Evolutionary conservation across 2,329 filamentous ascomycete species (phyloP), one percentile per base, ranked within the genome.

Genomic region (Ceratocystis smalleyi): DNA sequence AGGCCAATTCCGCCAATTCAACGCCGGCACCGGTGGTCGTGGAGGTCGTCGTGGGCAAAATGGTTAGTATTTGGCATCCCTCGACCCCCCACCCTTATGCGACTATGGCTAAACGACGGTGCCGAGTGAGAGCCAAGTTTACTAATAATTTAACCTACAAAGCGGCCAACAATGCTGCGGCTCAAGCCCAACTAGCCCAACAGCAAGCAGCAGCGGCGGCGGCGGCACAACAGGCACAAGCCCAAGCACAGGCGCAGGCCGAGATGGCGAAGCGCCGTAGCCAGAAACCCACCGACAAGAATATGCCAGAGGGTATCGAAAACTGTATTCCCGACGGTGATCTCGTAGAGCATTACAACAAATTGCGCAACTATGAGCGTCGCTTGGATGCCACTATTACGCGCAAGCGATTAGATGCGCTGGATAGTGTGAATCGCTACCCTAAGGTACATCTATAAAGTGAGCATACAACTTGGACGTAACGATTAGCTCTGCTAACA

Each of bases 221-320:
- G 69, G 64, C 61, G 10, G 35, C 40, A 2, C 75, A 80, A 66
- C 73, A 73, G 47, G 75, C 76, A 68, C 78, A 81, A 67, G 80
- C 82, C 68, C 78, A 80, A 67, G 77, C 76, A 27, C 78, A 75
- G 49, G 65, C 49, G 73, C 75, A 79, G 68, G 82, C 83, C 55
- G 86, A 89, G 72, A 79, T 83, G 68, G 85, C 87, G 57, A 90
- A 91, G 74, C 84, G 91, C 67, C 85, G 89, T 69, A 90, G 89
- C 71, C 85, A 86, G 72, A 95, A 92, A 75, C 94, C 94, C 1
- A 96, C 91, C 66, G 94, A 99, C 75, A 95, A 90, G 79, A 94
- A 90, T 70, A 84, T 99, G 30, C 91, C 94, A 47, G 91, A 97
- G 68, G 91, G 89, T 64, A 81, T 96, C 55, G 91, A 95, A 70